These are phyloP conservation scores for Kuraishia hungarica DNA, from an alignment of 805 yeast species.

Conservation along the genomic window DNA sequence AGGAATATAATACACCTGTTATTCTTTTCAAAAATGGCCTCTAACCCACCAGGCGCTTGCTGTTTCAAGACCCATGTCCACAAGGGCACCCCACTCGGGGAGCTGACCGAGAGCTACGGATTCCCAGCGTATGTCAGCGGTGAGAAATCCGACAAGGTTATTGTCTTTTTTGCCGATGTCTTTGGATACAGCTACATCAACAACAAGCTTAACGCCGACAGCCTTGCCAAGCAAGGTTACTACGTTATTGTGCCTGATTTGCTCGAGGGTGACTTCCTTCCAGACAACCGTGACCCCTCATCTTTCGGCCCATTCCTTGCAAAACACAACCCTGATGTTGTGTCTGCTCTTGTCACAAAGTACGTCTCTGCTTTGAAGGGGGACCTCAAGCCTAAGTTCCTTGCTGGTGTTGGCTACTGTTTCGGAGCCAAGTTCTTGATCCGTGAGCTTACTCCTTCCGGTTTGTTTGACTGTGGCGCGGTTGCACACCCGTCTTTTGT, in stretches of 20 bases:
- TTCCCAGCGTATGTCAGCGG: slow-evolving; percentile 39
- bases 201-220: slow-evolving; percentile 53
- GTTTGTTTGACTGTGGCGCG: slow-evolving; percentile 47
- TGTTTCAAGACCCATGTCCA: slow-evolving; percentile 34
- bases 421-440: slow-evolving; percentile 72
- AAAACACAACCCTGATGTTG: slow-evolving; percentile 28
- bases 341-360: neutral
- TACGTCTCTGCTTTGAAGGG: slow-evolving; percentile 1
- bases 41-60: slow-evolving; percentile 28
- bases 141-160: slow-evolving; percentile 31
- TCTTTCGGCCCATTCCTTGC: slow-evolving; percentile 38
- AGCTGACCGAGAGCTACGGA: slow-evolving; percentile 30
- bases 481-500: slow-evolving; percentile 82
- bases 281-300: slow-evolving; percentile 10
- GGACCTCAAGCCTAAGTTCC: slow-evolving; percentile 2
- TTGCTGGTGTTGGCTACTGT: slow-evolving; percentile 62
- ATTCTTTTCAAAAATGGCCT: neutral
- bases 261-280: slow-evolving; percentile 41
- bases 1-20: neutral
- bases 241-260: slow-evolving; percentile 73
- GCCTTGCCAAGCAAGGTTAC: slow-evolving; percentile 53
- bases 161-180: slow-evolving; percentile 65
- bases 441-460: slow-evolving; percentile 34
- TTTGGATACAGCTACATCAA: slow-evolving; percentile 56
- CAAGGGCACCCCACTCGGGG: slow-evolving; percentile 44